Conservation (phyloP, 257 asterid genomes). For the Datura wrightii region DNA sequence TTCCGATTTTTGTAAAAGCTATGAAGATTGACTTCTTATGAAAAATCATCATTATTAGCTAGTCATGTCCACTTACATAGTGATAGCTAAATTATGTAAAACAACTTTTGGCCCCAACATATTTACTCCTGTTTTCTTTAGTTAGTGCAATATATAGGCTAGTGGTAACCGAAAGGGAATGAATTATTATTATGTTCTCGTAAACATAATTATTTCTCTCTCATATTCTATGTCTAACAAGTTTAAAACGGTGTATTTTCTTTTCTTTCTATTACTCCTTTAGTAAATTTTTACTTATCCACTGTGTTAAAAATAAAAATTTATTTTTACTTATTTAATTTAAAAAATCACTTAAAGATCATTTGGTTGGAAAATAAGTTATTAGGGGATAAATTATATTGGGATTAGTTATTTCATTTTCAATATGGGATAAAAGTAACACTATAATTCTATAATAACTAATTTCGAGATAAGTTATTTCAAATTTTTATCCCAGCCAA, state of each 20-base stretch:
- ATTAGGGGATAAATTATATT: too few species aligned
- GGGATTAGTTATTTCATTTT: too few species aligned
- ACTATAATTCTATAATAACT: too few species aligned
- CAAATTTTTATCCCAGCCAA: too few species aligned
- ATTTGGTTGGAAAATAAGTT: too few species aligned
- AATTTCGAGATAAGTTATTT: too few species aligned
- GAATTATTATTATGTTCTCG: conserved; percentile 23
- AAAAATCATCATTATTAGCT: background rate
- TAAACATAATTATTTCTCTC: background rate
- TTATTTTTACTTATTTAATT: too few species aligned
- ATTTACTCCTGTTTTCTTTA: background rate
- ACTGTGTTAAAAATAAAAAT: too few species aligned
- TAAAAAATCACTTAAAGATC: too few species aligned
- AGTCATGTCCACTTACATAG: background rate
- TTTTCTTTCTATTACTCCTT: background rate
- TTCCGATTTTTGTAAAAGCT: conserved; percentile 9
- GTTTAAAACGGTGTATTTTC: background rate
- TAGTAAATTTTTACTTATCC: too few species aligned
- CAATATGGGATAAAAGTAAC: too few species aligned
- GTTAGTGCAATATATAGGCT: background rate
- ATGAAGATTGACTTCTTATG: background rate
- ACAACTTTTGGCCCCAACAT: background rate
- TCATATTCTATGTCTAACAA: background rate
- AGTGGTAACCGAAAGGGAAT: conserved; percentile 45
- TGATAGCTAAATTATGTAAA: background rate